These are phyloP conservation scores for Phytophthora constricta DNA, from an alignment of 352 stramenopile species.

Conservation along the genomic window DNA sequence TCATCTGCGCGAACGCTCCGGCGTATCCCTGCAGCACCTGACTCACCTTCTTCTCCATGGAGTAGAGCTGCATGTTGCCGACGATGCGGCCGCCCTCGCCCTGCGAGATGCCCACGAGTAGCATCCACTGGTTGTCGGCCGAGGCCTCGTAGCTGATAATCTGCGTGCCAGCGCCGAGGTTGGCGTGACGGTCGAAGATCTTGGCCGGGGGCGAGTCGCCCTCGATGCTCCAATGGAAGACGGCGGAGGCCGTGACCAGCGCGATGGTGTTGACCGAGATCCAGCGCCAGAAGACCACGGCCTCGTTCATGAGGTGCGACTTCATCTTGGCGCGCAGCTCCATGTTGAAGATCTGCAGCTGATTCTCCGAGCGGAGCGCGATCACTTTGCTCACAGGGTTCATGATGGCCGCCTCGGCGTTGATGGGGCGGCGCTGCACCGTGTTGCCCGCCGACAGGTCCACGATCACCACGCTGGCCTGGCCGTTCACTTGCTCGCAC, in stretches of 20 bases:
- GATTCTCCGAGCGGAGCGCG: constrained; percentile 87
- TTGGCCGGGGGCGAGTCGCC: constrained; percentile 92
- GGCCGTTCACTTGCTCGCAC: constrained; percentile 91
- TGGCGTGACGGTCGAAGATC: constrained; percentile 98
- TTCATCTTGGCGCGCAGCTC: constrained; percentile 99
- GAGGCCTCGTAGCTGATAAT: constrained; percentile 99
- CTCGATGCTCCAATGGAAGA: constrained; percentile 99
- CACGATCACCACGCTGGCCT: constrained; percentile 92
- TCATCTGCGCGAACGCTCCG: constrained; percentile 97
- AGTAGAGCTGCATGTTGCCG: constrained; percentile 99
- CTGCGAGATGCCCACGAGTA: constrained; percentile 98
- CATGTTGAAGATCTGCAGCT: constrained; percentile 99
- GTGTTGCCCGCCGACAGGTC: constrained; percentile 90
- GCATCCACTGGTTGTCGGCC: constrained; percentile 98
- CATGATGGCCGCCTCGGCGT: constrained; percentile 99
- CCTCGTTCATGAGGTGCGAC: constrained; percentile 91
- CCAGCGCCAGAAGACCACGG: constrained; percentile 99
- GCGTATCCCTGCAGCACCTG: constrained; percentile 98
- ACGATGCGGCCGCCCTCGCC: constrained; percentile 93
- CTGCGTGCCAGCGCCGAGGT: constrained; percentile 93
- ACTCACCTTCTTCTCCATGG: constrained; percentile 98
- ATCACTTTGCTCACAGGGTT: constrained; percentile 96
- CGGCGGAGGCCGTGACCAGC: constrained; percentile 95
- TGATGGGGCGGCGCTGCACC: constrained; percentile 95
- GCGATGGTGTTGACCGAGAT: constrained; percentile 97